phyloP scores from a whole-genome alignment of 1,284 basidiomycete genomes.

The Rhodotorula sp. region DNA sequence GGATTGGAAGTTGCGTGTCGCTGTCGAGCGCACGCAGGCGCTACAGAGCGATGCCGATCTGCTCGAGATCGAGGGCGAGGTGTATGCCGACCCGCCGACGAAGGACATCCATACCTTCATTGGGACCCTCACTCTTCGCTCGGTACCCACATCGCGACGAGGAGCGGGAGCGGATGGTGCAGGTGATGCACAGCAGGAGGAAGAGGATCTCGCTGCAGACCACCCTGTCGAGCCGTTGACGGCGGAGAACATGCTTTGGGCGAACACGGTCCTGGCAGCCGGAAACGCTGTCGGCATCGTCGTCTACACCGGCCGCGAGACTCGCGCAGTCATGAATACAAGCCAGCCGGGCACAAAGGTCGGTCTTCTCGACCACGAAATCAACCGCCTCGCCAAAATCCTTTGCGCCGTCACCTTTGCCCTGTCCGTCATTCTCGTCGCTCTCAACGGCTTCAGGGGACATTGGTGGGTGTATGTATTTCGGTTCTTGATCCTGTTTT shows the following conservation, averaged over 20 bases:
- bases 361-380: conserved; percentile 87
- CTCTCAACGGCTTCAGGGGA: conserved; percentile 93
- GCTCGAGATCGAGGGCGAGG: conserved; percentile 70
- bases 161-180: neutral
- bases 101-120: conserved; percentile 97
- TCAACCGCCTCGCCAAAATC: conserved; percentile 96
- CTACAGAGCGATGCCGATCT: conserved; percentile 66
- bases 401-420: conserved; percentile 90
- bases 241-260: conserved; percentile 94
- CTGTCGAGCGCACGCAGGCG: conserved; percentile 78
- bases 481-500: conserved; percentile 95
- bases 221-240: conserved; percentile 67
- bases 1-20: conserved; percentile 95
- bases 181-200: conserved; percentile 8
- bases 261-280: conserved; percentile 94
- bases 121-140: conserved; percentile 75
- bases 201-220: conserved; percentile 4
- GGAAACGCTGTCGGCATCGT: conserved; percentile 90
- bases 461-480: conserved; percentile 96
- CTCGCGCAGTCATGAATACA: conserved; percentile 98
- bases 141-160: conserved; percentile 38
- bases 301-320: conserved; percentile 91
- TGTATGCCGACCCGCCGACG: conserved; percentile 89
- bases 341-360: conserved; percentile 94
- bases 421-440: conserved; percentile 85